phyloP scores from a whole-genome alignment of 2,329 filamentous ascomycete genomes.

The Penicillium sp. region DNA sequence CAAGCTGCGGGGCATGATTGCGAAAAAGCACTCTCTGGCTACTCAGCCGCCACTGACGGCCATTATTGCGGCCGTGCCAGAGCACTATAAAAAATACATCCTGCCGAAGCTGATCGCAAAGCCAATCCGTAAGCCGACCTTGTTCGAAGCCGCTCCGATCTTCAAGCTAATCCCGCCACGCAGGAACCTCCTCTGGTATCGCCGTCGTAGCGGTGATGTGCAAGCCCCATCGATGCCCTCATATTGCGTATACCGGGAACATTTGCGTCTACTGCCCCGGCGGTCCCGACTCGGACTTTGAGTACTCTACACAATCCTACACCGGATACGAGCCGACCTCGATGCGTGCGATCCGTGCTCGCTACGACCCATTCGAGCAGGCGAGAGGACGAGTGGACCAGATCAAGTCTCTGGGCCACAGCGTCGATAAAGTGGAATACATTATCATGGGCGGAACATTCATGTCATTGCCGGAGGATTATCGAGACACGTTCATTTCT shows the following conservation, averaged over 20 bases:
- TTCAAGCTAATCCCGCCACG: conserved; percentile 19
- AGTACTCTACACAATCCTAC: conserved; percentile 98
- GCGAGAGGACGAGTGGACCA: conserved; percentile 94
- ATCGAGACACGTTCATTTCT: conserved; percentile 90
- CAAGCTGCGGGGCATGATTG: conserved; percentile 77
- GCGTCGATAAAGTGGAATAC: conserved; percentile 98
- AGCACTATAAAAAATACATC: conserved; percentile 99
- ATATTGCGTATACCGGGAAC: conserved; percentile 97
- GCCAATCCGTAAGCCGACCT: conserved; percentile 70
- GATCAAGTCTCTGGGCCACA: conserved; percentile 92
- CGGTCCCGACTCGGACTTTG: conserved; percentile 96
- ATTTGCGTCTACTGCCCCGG: conserved; percentile 99
- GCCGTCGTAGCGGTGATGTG: conserved; percentile 99
- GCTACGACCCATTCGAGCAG: conserved; percentile 98
- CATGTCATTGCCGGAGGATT: conserved; percentile 89
- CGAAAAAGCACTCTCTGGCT: conserved; percentile 88
- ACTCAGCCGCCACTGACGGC: conserved; percentile 90
- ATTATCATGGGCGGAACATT: conserved; percentile 99
- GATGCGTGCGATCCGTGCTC: conserved; percentile 94
- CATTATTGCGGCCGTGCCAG: conserved; percentile 97
- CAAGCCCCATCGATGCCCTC: conserved; percentile 95
- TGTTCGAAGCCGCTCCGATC: background rate
- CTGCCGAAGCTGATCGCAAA: conserved; percentile 95
- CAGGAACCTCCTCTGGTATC: conserved; percentile 91
- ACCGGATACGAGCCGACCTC: conserved; percentile 98